Conservation (phyloP, 495 filamentous ascomycete genomes). For the Platismatia glauca region DNA sequence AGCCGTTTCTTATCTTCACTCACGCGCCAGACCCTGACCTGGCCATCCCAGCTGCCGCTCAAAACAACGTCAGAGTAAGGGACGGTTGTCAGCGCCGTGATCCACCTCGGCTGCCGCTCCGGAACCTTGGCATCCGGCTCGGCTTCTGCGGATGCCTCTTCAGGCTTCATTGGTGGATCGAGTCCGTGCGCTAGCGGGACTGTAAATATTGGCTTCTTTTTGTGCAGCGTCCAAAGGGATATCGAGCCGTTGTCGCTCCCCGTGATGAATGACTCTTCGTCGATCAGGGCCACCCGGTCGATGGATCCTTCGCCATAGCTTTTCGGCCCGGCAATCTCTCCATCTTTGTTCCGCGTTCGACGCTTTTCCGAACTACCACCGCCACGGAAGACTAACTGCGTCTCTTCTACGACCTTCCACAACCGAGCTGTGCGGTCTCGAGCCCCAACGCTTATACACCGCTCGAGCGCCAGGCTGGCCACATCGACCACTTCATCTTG, state of each 20-base stretch:
- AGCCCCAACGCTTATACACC: constrained; percentile 82
- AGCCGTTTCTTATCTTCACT: constrained; percentile 75
- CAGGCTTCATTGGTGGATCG: constrained; percentile 52
- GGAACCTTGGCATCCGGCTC: constrained; percentile 39
- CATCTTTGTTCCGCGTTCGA: constrained; percentile 7
- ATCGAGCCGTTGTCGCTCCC: constrained; percentile 82
- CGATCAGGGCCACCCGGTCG: constrained; percentile 80
- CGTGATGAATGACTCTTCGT: constrained; percentile 84
- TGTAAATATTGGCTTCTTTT: constrained; percentile 89
- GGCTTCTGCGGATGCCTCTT: constrained; percentile 59
- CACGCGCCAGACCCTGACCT: constrained; percentile 73
- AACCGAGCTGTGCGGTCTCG: constrained; percentile 86
- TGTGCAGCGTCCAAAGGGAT: constrained; percentile 80
- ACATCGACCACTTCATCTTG: constrained; percentile 82
- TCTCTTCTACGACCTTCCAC: constrained; percentile 96
- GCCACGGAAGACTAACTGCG: constrained; percentile 88
- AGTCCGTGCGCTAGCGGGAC: constrained; percentile 75
- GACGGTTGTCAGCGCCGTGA: constrained; percentile 78
- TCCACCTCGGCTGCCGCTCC: constrained; percentile 68
- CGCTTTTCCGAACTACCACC: constrained; percentile 48
- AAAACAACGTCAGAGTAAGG: constrained; percentile 83
- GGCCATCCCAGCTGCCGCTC: constrained; percentile 90
- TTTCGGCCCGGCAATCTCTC: constrained; percentile 27
- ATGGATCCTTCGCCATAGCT: constrained; percentile 71
- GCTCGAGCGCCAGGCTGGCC: constrained; percentile 71